Evolutionary conservation across 2,329 filamentous ascomycete species (phyloP).

Genomic region (Fusarium tjaetaba): DNA sequence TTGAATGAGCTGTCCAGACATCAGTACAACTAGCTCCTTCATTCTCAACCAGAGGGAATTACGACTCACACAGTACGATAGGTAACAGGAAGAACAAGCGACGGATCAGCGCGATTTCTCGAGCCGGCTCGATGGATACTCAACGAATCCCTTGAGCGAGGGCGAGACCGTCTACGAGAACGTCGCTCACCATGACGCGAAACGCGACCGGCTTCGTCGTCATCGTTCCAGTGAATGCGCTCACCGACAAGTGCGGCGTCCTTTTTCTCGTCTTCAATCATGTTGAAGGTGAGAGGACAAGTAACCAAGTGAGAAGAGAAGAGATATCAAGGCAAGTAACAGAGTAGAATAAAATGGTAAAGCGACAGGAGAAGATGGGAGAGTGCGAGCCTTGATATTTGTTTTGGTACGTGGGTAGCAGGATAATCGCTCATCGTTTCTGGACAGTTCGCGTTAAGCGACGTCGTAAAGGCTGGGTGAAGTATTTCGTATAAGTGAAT

Average conservation of each 20-base stretch:
- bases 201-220: background rate
- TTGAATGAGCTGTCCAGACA: background rate
- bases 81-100: background rate
- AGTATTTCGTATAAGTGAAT: background rate
- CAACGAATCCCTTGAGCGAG: background rate
- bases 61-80: background rate
- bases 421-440: background rate
- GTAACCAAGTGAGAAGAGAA: background rate
- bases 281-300: background rate
- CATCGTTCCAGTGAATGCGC: constrained; percentile 8
- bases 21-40: background rate
- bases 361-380: background rate
- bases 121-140: background rate
- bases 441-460: background rate
- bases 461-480: background rate
- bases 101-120: background rate
- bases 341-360: background rate
- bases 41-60: rapidly evolving
- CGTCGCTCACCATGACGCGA: background rate
- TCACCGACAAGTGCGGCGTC: background rate
- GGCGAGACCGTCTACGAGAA: background rate
- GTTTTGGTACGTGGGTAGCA: background rate
- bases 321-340: no score
- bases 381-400: background rate
- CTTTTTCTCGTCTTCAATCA: constrained; percentile 6